Conservation (phyloP, 495 filamentous ascomycete species). For the Aspergillus cavernicola region DNA sequence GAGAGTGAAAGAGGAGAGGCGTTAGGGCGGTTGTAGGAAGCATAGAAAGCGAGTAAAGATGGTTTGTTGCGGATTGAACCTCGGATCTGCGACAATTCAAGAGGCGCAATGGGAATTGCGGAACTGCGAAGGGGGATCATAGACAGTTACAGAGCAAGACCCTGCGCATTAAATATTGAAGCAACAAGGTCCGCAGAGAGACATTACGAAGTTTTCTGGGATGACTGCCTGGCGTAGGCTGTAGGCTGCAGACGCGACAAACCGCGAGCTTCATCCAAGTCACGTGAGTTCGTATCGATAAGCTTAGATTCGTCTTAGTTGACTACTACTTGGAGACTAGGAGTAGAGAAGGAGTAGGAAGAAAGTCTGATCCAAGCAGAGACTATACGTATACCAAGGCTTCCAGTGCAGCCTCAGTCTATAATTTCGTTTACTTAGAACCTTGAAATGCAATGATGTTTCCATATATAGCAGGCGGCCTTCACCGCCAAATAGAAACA, state of each 20-base stretch:
- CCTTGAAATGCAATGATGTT: not conserved
- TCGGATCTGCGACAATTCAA: constrained; percentile 11
- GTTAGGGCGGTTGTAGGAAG: not conserved
- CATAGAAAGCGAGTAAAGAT: not conserved
- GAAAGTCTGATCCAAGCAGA: too few relatives aligned
- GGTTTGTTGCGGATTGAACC: constrained; percentile 7
- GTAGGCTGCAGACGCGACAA: constrained; percentile 29
- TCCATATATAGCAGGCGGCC: not conserved
- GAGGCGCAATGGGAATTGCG: constrained; percentile 21
- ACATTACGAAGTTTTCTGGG: not conserved
- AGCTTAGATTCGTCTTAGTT: too few relatives aligned
- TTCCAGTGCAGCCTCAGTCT: not conserved
- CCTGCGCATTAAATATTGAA: not conserved
- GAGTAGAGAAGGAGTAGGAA: too few relatives aligned
- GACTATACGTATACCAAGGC: too few relatives aligned
- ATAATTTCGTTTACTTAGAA: not conserved
- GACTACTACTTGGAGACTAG: too few relatives aligned
- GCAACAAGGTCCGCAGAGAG: not conserved
- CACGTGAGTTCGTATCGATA: constrained; percentile 27
- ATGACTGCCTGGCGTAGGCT: constrained; percentile 12
- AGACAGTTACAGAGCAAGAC: constrained; percentile 14
- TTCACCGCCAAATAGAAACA: constrained; percentile 20
- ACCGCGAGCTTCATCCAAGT: constrained; percentile 31
- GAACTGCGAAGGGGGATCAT: constrained; percentile 27
- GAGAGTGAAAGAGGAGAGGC: not conserved